Evolutionary conservation across 1,139 yeast genomes (phyloP).

Genomic region (Suhomyces bokatorum): DNA sequence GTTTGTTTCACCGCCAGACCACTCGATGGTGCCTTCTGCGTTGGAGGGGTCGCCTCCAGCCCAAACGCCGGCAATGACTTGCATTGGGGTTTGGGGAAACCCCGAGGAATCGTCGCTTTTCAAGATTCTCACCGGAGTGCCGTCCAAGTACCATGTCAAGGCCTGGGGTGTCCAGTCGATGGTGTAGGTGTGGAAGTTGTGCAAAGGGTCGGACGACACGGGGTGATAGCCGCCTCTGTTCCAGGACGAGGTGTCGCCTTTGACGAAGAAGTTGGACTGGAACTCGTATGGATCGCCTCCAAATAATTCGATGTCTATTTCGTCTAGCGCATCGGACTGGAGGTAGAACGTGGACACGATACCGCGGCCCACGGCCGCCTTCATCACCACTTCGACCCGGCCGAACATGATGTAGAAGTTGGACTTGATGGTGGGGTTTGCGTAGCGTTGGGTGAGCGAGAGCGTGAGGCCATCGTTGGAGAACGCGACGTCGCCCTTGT

Average conservation of each 20-base stretch:
- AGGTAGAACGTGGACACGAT: conserved; percentile 76
- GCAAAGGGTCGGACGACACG: conserved; percentile 49
- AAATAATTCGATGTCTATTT: conserved; percentile 81
- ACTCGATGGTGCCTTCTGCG: conserved; percentile 68
- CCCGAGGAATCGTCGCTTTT: conserved; percentile 55
- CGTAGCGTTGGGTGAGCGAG: conserved; percentile 59
- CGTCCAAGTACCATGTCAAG: conserved; percentile 65
- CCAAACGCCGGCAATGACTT: conserved; percentile 68
- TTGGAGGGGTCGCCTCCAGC: conserved; percentile 78
- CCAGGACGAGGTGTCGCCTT: conserved; percentile 75
- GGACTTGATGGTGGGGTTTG: conserved; percentile 75
- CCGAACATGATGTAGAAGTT: conserved; percentile 87
- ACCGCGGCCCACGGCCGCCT: conserved; percentile 76
- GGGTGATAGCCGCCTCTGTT: conserved; percentile 75
- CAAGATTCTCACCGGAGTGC: conserved; percentile 57
- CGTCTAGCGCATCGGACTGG: conserved; percentile 85
- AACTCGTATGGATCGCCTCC: conserved; percentile 74
- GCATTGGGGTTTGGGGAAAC: conserved; percentile 81
- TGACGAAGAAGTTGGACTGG: conserved; percentile 80
- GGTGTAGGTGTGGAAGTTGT: conserved; percentile 69
- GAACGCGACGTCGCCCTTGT: conserved; percentile 29
- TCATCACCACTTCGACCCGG: conserved; percentile 66
- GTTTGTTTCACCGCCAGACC: conserved; percentile 85
- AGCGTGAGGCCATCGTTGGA: conserved; percentile 54
- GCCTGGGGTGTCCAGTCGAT: conserved; percentile 74